A percentile compares a stretch with the other conserved stretches of the same genome.
These are phyloP conservation scores for Lipomyces mesembrius DNA, from an alignment of 805 yeast genomes.

Conservation along the genomic window DNA sequence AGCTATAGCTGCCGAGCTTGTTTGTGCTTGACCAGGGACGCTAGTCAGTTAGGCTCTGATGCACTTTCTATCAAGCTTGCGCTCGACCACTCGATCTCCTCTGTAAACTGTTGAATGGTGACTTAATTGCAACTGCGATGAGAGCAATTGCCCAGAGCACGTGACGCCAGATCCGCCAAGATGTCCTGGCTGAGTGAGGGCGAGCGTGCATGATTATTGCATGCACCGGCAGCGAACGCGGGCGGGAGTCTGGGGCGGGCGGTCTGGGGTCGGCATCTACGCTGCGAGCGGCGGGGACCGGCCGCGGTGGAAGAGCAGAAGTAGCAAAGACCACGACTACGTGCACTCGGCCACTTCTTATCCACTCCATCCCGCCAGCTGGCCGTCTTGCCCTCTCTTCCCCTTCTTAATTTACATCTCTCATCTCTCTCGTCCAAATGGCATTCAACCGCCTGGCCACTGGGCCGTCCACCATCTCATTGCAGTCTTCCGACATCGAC, in stretches of 20 bases:
- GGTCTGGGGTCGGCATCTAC: neutral
- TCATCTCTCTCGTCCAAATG: constrained; percentile 6
- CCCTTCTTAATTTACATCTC: neutral
- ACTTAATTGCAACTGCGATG: too few species aligned
- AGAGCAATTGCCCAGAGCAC: neutral
- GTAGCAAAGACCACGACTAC: too few species aligned
- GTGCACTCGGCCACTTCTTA: neutral
- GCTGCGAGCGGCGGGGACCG: too few species aligned
- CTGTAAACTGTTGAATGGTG: too few species aligned
- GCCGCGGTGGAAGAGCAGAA: too few species aligned
- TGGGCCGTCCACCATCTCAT: constrained; percentile 19
- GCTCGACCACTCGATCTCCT: too few species aligned
- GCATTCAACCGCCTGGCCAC: constrained; percentile 16
- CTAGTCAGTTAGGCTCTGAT: neutral
- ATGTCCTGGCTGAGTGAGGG: neutral
- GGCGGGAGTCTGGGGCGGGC: neutral
- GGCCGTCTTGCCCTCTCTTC: constrained; percentile 1
- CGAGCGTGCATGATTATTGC: neutral
- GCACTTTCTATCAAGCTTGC: too few species aligned
- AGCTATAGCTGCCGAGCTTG: neutral
- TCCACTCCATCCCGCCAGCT: constrained; percentile 3
- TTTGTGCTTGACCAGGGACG: neutral
- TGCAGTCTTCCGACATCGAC: constrained; percentile 19
- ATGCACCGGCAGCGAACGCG: neutral
- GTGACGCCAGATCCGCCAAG: neutral